These are phyloP conservation scores for Pichia sp. DNA, from an alignment of 1,139 yeast species.

Conservation along the genomic window DNA sequence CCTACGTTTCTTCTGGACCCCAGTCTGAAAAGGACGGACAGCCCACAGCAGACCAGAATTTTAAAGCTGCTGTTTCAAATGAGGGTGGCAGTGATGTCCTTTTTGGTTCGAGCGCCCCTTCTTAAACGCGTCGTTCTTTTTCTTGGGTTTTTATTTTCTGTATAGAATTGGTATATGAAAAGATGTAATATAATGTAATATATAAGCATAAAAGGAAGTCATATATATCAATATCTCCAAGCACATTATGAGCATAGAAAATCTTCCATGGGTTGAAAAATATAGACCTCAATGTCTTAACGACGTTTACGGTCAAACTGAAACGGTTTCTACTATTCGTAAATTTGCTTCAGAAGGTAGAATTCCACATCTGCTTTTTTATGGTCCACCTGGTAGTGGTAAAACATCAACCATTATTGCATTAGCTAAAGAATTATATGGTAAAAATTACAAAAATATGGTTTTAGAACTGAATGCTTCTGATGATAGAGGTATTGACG, in stretches of 20 bases:
- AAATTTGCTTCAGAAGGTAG: conserved; percentile 78
- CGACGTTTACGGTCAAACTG: conserved; percentile 88
- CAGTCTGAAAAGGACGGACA: too few relatives aligned
- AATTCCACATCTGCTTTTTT: conserved; percentile 83
- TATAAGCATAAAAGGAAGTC: too few relatives aligned
- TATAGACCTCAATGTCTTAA: conserved; percentile 81
- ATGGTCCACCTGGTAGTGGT: conserved; percentile 99
- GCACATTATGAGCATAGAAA: conserved; percentile 26
- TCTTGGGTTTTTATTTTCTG: too few relatives aligned
- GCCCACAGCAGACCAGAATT: background rate
- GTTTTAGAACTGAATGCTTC: conserved; percentile 87
- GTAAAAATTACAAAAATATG: conserved; percentile 77
- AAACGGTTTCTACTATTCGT: conserved; percentile 73
- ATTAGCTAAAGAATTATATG: conserved; percentile 85
- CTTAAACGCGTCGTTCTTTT: too few relatives aligned
- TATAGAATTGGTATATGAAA: too few relatives aligned
- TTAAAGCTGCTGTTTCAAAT: background rate
- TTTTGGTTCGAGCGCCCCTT: conserved; percentile 1
- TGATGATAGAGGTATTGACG: conserved; percentile 84
- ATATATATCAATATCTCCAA: background rate
- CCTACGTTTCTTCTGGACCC: background rate
- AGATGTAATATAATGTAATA: too few relatives aligned
- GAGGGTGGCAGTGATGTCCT: background rate
- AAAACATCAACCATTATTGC: conserved; percentile 93
- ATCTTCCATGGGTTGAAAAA: conserved; percentile 80